Percentiles rank a stretch among this genome's conserved stretches.
phyloP scores from a whole-genome alignment of 2,329 filamentous ascomycete species.

The Sphaceloma murrayae region DNA sequence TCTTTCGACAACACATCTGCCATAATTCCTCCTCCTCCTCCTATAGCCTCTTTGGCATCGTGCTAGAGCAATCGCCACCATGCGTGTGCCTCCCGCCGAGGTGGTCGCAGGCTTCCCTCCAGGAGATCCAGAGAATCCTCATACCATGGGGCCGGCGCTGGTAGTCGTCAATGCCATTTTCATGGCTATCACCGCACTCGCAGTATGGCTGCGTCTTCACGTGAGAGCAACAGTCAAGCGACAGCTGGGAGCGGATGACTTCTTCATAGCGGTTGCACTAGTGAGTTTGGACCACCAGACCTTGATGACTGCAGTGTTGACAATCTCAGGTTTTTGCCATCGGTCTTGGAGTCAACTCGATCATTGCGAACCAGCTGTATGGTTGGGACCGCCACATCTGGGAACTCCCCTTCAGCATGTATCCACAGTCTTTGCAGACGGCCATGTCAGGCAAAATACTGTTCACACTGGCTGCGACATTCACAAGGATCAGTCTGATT shows the following conservation, averaged over 20 bases:
- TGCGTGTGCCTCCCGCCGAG: conserved; percentile 22
- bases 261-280: conserved; percentile 33
- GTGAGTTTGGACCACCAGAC: conserved; percentile 23
- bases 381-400: conserved; percentile 38
- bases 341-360: conserved; percentile 31
- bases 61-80: background rate
- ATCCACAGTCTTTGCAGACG: conserved; percentile 28
- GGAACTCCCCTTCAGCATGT: conserved; percentile 30
- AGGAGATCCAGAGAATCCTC: conserved; percentile 36
- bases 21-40: background rate
- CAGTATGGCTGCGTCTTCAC: conserved; percentile 33
- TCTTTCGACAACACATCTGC: background rate
- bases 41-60: background rate
- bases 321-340: conserved; percentile 34
- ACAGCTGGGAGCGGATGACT: conserved; percentile 37
- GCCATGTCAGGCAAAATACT: conserved; percentile 36
- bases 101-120: conserved; percentile 32
- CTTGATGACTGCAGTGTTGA: too few relatives aligned
- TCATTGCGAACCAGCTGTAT: conserved; percentile 34
- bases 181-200: conserved; percentile 30
- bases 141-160: conserved; percentile 32
- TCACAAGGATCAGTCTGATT: conserved; percentile 37
- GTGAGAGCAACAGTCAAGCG: conserved; percentile 33
- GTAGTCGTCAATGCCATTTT: conserved; percentile 34
- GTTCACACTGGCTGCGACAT: conserved; percentile 35